phyloP scores from a whole-genome alignment of 2,329 filamentous ascomycete species.

The Zymoseptoria passerinii region DNA sequence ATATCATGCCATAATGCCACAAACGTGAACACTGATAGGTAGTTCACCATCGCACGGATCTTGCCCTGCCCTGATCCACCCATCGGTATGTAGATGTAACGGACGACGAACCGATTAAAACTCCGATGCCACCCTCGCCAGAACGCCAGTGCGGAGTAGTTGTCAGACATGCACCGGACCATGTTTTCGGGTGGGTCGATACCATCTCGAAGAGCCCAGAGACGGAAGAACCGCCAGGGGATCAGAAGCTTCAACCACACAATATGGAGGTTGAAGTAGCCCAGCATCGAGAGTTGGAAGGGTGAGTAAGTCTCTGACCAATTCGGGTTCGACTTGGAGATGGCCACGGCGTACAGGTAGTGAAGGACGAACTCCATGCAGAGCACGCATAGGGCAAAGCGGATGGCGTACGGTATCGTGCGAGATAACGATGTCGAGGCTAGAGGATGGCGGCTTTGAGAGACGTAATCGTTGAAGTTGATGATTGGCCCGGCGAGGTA shows the following conservation, averaged over 20 bases:
- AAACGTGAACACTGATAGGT: constrained; percentile 84
- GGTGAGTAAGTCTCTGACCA: constrained; percentile 77
- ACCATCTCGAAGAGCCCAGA: constrained; percentile 87
- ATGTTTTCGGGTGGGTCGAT: constrained; percentile 97
- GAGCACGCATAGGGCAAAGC: constrained; percentile 71
- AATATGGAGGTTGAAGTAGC: constrained; percentile 91
- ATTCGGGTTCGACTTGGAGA: constrained; percentile 67
- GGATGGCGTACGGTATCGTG: constrained; percentile 71
- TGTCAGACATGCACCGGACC: constrained; percentile 91
- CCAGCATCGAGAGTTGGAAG: constrained; percentile 79
- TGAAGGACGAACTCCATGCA: constrained; percentile 88
- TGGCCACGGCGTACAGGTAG: constrained; percentile 88
- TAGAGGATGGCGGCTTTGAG: constrained; percentile 67
- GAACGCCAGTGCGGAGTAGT: constrained; percentile 83
- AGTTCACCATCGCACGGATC: constrained; percentile 60
- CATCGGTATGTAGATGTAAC: constrained; percentile 88
- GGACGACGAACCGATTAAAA: constrained; percentile 89
- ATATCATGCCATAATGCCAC: constrained; percentile 98
- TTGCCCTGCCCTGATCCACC: constrained; percentile 57
- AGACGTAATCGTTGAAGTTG: constrained; percentile 97
- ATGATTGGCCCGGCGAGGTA: constrained; percentile 90
- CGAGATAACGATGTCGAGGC: constrained; percentile 59
- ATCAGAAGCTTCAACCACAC: constrained; percentile 97
- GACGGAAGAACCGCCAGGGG: constrained; percentile 95
- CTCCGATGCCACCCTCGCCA: constrained; percentile 95